phyloP scores from a whole-genome alignment of 176 grass and related monocot genomes.

The Saccharum officinarum region DNA sequence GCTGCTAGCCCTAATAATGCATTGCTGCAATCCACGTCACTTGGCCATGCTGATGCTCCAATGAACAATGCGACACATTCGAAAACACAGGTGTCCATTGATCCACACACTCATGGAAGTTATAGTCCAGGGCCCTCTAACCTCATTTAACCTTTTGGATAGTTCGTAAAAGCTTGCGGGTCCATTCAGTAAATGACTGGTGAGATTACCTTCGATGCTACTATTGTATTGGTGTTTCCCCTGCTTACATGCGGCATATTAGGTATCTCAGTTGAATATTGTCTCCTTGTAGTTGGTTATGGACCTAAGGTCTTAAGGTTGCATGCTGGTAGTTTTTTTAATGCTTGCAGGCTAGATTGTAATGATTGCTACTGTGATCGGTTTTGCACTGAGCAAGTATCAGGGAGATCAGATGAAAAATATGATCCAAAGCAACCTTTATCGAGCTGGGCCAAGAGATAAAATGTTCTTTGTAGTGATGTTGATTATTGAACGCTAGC shows the following conservation, averaged over 20 bases:
- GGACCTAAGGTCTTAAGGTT: slow-evolving; percentile 1
- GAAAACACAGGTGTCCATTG: slow-evolving; percentile 22
- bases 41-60: slow-evolving; percentile 30
- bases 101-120: slow-evolving; percentile 16
- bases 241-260: neutral
- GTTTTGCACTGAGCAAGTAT: neutral
- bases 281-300: neutral
- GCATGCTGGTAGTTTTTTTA: slow-evolving; percentile 16
- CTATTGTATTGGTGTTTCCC: slow-evolving; percentile 19
- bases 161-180: slow-evolving; percentile 9
- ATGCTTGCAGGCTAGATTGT: slow-evolving; percentile 6
- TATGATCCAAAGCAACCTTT: neutral
- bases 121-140: slow-evolving; percentile 45
- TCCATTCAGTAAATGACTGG: slow-evolving; percentile 26
- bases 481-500: neutral
- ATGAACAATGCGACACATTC: slow-evolving; percentile 5
- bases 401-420: neutral
- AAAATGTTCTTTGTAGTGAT: neutral
- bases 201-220: slow-evolving; percentile 30
- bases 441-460: neutral
- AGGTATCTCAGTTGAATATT: neutral
- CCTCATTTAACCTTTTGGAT: slow-evolving; percentile 33
- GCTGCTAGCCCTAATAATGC: slow-evolving; percentile 34
- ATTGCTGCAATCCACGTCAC: slow-evolving; percentile 44
- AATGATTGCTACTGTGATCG: neutral